Evolutionary conservation across 2,329 filamentous ascomycete species (phyloP), one percentile per base, ranked within the genome.

Genomic region (Leptosphaerulina australis): DNA sequence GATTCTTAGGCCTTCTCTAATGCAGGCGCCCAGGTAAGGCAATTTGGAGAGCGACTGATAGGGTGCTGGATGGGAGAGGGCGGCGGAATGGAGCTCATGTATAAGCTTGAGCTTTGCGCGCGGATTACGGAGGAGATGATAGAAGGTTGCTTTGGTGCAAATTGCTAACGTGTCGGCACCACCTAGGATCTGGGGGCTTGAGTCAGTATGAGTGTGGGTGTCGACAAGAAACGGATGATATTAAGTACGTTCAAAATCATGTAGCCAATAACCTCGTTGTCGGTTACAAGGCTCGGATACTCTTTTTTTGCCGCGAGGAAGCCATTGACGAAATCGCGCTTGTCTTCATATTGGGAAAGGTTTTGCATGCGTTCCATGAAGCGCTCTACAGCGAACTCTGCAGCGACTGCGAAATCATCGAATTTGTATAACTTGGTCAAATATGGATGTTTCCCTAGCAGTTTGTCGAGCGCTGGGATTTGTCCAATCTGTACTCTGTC

Each of bases 1-100:
- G 44, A 79, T 72, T 14, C 77, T 70, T 2, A 79, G 61, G 2
- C 71, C 75, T 59, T 79, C 77, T 56, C 77, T 77, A 59, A 79
- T 74, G 51, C 74, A 77, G 4, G 77, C 77, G 47, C 76, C 72
- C 5, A 79, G 64, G 56, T 78, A 79, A 0, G 76, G 73, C 2
- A 79, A 63, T 8, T 65, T 40, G 20, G 58, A 49, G 9, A 64
- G 59, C 4, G 51, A 11, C 9, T 45, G 29, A 41, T 65, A 68
- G n/a, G 53, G 39, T 4, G 61, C 37, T 6, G 58, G 60, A 46
- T 48, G 56, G n/a, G 52, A n/a, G 10, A 59, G 44, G n/a, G 47
- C 33, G 22, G 63, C 59, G 17, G 38, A 29, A 17, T 44, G 56
- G 12, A 71, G 62, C 39, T 71, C 65, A 8, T 51, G n/a, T 1